These are phyloP conservation scores for Yamadazyma endophytica DNA, from an alignment of 805 yeast genomes.

Conservation along the genomic window DNA sequence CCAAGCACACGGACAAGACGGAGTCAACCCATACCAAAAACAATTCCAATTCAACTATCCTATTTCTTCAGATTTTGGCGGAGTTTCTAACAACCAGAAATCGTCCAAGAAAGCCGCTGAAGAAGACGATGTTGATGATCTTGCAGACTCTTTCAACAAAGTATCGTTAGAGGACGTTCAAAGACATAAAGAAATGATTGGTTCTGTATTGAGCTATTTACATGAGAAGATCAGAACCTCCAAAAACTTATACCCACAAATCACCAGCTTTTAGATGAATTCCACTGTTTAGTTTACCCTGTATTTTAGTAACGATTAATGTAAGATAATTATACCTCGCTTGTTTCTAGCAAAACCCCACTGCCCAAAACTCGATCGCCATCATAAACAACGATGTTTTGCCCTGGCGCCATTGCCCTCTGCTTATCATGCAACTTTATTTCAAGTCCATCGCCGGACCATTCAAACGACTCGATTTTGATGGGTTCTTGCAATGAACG, in stretches of 20 bases:
- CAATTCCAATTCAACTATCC: slow-evolving; percentile 8
- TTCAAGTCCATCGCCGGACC: slow-evolving; percentile 15
- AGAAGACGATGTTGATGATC: slow-evolving; percentile 10
- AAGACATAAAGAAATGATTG: slow-evolving; percentile 34
- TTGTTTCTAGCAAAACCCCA: slow-evolving; percentile 20
- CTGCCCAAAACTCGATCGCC: slow-evolving; percentile 65
- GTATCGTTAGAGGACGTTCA: slow-evolving; percentile 23
- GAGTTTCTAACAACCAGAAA: slow-evolving; percentile 33
- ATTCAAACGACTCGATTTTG: slow-evolving; percentile 19
- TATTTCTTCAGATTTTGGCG: slow-evolving; percentile 28
- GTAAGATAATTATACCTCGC: not conserved
- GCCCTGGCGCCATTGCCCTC: slow-evolving; percentile 89
- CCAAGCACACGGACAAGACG: slow-evolving; percentile 1
- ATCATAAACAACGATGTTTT: slow-evolving; percentile 69
- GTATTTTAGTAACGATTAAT: not conserved
- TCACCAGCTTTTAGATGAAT: slow-evolving; percentile 31
- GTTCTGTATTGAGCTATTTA: slow-evolving; percentile 29
- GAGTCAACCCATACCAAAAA: slow-evolving; percentile 13
- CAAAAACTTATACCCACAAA: slow-evolving; percentile 33
- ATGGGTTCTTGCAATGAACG: slow-evolving; percentile 69
- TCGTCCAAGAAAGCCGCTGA: slow-evolving; percentile 19
- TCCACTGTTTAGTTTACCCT: slow-evolving; percentile 2
- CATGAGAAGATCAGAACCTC: slow-evolving; percentile 13
- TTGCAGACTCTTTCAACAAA: slow-evolving; percentile 9
- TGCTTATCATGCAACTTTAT: slow-evolving; percentile 43